Evolutionary conservation across 2,329 filamentous ascomycete genomes (phyloP).

Genomic region (Falciphora oryzae): DNA sequence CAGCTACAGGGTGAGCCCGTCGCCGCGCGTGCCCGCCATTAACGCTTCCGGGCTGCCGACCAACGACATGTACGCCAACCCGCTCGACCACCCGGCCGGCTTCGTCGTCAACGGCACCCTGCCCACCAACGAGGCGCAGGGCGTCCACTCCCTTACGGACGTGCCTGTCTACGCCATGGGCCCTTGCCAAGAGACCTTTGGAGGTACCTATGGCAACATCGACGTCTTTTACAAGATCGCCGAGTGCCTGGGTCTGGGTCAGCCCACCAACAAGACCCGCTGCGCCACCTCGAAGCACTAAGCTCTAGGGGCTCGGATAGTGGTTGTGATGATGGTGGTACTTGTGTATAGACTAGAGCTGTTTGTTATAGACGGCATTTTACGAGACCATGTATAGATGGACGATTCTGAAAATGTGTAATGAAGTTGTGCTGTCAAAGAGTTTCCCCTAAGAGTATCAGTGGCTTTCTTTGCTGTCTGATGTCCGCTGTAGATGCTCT

Average conservation of each 20-base stretch:
- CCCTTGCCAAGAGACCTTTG: constrained; percentile 73
- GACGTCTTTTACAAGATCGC: constrained; percentile 73
- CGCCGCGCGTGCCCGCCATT: constrained; percentile 56
- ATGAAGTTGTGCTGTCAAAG: neutral
- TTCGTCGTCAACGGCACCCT: constrained; percentile 74
- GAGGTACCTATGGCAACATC: constrained; percentile 65
- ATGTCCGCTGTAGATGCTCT: neutral
- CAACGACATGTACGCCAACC: constrained; percentile 60
- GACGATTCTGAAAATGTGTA: neutral
- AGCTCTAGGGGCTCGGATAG: neutral
- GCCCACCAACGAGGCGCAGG: constrained; percentile 55
- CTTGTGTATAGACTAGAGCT: neutral
- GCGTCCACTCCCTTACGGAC: constrained; percentile 72
- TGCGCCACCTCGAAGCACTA: constrained; percentile 3
- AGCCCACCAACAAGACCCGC: constrained; percentile 26
- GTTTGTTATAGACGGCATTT: neutral
- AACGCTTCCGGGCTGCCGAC: constrained; percentile 43
- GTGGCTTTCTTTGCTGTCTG: neutral
- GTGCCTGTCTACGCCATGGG: constrained; percentile 74
- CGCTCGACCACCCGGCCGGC: constrained; percentile 58
- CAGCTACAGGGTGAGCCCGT: constrained; percentile 52
- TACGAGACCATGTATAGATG: neutral
- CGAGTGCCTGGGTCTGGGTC: constrained; percentile 54
- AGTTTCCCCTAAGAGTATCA: no score
- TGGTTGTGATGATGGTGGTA: neutral